These are phyloP conservation scores for Acer yangbiense DNA, from an alignment of 345 rosid species.

Conservation along the genomic window DNA sequence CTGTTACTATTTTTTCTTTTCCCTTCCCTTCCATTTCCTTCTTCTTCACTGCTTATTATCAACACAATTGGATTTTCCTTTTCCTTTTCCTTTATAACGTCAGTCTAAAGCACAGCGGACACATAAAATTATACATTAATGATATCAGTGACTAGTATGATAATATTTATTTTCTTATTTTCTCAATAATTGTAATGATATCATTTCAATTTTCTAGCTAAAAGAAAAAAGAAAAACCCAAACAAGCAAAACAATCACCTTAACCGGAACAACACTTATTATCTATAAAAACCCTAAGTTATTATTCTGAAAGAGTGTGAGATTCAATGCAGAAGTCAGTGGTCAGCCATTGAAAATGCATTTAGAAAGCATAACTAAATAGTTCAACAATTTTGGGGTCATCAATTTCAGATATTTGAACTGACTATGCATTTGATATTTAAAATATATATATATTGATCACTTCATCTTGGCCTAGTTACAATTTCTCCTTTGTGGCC, in stretches of 20 bases:
- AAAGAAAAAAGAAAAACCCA: no score
- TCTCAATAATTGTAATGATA: background rate
- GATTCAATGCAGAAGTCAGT: no score
- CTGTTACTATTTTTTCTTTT: no score
- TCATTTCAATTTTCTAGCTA: background rate
- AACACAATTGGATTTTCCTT: background rate
- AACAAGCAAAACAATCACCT: background rate
- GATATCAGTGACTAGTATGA: background rate
- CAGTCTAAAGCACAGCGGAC: slow-evolving; percentile 14
- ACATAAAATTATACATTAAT: background rate
- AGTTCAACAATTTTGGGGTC: slow-evolving; percentile 7
- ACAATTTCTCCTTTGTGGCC: background rate
- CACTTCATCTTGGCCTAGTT: background rate
- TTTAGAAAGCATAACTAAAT: background rate
- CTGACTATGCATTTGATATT: slow-evolving; percentile 2
- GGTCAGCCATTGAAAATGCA: background rate
- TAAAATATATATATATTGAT: background rate
- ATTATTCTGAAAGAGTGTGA: no score
- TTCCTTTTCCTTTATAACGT: slow-evolving; percentile 12
- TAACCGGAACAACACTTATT: background rate
- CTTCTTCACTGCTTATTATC: no score
- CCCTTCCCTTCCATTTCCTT: no score
- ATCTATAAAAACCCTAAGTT: background rate
- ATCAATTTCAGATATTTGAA: no score
- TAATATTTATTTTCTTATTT: background rate